A percentile compares a stretch with the other conserved stretches of the same genome.
phyloP scores from a whole-genome alignment of 345 rosid species.

The Salix arbutifolia region DNA sequence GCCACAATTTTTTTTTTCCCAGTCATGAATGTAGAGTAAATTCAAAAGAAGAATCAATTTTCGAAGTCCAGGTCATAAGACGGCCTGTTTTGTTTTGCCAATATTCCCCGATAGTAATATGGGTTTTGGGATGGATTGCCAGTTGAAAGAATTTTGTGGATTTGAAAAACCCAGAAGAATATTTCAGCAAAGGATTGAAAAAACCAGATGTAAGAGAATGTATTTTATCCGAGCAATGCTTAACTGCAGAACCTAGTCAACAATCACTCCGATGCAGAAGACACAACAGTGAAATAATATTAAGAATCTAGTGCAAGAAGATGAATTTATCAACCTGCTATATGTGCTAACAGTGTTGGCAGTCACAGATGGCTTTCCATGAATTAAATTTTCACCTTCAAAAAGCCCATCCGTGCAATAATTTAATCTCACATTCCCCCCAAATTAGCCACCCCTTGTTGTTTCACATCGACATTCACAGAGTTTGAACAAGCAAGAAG shows the following conservation, averaged over 20 bases:
- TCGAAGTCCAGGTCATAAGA: not conserved
- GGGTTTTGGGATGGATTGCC: not conserved
- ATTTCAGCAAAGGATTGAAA: too few species aligned
- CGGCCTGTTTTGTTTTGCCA: not conserved
- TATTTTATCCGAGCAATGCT: not conserved
- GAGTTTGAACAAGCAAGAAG: constrained; percentile 51
- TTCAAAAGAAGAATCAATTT: not conserved
- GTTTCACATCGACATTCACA: constrained; percentile 33
- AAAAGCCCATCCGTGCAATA: constrained; percentile 88
- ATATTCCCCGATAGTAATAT: not conserved
- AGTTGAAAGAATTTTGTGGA: not conserved
- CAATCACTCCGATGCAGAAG: not conserved
- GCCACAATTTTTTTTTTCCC: not conserved
- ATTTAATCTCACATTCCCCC: constrained; percentile 49
- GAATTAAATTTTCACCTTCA: constrained; percentile 94
- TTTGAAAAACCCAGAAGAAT: too few species aligned
- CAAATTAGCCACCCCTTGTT: constrained; percentile 51
- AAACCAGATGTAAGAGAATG: too few species aligned
- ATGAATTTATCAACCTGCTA: constrained; percentile 39
- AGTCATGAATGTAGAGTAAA: not conserved
- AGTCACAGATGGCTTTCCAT: constrained; percentile 91
- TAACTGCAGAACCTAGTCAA: not conserved
- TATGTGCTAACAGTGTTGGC: constrained; percentile 94
- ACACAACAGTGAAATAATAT: not conserved
- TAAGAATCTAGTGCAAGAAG: too few species aligned